Conservation (phyloP, 2,329 filamentous ascomycete genomes). For the Colletotrichum abscissum region DNA sequence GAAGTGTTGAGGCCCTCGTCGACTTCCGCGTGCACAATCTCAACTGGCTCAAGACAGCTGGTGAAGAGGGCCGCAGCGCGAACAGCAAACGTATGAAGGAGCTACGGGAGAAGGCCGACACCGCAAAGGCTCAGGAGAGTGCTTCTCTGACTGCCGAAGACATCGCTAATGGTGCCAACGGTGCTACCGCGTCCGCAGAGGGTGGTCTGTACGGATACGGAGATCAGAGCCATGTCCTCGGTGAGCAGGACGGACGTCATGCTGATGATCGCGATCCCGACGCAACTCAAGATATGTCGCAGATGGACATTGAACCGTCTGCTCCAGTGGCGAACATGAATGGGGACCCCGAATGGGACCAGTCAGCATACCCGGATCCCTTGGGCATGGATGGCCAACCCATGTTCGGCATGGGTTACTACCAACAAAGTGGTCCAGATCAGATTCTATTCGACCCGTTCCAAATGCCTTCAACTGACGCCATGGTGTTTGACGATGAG, state of each 20-base stretch:
- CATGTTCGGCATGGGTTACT: constrained; percentile 70
- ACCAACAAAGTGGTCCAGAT: constrained; percentile 67
- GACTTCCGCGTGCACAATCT: constrained; percentile 93
- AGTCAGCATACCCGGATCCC: constrained; percentile 60
- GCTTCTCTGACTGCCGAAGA: constrained; percentile 38
- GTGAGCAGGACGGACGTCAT: constrained; percentile 34
- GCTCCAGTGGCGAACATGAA: constrained; percentile 40
- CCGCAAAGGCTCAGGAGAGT: constrained; percentile 64
- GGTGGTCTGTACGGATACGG: constrained; percentile 41
- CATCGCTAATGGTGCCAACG: constrained; percentile 37
- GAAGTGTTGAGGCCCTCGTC: constrained; percentile 90
- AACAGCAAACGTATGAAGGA: constrained; percentile 68
- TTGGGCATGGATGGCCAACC: constrained; percentile 58
- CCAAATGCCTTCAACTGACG: constrained; percentile 61
- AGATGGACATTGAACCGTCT: constrained; percentile 33
- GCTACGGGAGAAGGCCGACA: constrained; percentile 66
- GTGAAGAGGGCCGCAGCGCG: constrained; percentile 68
- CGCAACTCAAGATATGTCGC: constrained; percentile 4
- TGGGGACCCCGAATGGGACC: constrained; percentile 45
- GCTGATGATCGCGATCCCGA: constrained; percentile 27
- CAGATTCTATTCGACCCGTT: constrained; percentile 71
- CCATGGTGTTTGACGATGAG: constrained; percentile 55
- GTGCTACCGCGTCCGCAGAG: background rate
- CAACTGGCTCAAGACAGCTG: constrained; percentile 76
- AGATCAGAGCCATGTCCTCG: constrained; percentile 49